Evolutionary conservation across 1,284 basidiomycete genomes (phyloP).

Genomic region (Schizopora paradoxa): DNA sequence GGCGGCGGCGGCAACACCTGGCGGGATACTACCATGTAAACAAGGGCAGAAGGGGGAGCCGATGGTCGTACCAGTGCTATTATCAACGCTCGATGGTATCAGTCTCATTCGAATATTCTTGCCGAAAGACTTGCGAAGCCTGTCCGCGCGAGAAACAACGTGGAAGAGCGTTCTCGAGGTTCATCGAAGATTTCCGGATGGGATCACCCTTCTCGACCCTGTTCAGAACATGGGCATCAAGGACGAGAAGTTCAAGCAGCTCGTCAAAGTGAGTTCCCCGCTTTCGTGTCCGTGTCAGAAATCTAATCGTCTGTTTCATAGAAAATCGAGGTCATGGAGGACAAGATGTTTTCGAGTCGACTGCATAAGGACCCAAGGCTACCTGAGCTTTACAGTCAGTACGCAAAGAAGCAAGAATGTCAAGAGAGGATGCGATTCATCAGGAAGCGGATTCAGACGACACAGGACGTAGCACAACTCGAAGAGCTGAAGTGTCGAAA

Average conservation of each 20-base stretch:
- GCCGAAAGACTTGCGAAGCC: conserved; percentile 83
- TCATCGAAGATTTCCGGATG: conserved; percentile 83
- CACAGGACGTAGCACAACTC: conserved; percentile 90
- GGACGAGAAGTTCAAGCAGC: conserved; percentile 86
- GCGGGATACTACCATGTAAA: conserved; percentile 71
- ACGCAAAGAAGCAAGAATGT: conserved; percentile 71
- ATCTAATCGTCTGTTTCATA: conserved; percentile 27
- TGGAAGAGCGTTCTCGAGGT: conserved; percentile 92
- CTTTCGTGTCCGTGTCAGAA: background rate
- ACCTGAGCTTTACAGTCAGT: conserved; percentile 75
- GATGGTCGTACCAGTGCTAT: conserved; percentile 83
- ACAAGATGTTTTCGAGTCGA: conserved; percentile 70
- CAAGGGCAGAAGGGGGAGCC: conserved; percentile 72
- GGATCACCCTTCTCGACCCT: conserved; percentile 86
- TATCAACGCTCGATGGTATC: conserved; percentile 84
- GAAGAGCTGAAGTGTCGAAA: conserved; percentile 97
- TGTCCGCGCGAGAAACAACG: conserved; percentile 72
- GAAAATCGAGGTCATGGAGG: conserved; percentile 89
- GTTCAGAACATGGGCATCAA: conserved; percentile 95
- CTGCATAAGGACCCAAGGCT: conserved; percentile 74
- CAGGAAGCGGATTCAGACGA: conserved; percentile 82
- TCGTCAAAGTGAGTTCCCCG: conserved; percentile 60
- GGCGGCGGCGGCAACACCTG: conserved; percentile 48
- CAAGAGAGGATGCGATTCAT: conserved; percentile 69
- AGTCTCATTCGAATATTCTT: conserved; percentile 85